Base-by-base conservation (phyloP, 2,329 filamentous ascomycete species). In the Hypomyces rosellus region DNA sequence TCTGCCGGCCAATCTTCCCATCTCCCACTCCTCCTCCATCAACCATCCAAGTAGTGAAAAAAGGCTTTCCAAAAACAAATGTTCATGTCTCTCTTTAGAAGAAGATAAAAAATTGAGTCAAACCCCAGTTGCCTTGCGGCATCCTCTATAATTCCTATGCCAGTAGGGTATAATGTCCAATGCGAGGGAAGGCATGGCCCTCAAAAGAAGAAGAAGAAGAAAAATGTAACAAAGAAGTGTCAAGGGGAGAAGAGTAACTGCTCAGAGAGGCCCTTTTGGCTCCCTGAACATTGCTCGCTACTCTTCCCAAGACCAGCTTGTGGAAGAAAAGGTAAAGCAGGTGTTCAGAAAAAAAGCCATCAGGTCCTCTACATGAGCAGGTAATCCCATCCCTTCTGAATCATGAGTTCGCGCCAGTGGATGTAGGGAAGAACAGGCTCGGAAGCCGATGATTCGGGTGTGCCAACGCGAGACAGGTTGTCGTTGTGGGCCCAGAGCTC, bases 321-420 rank as follows among this genome's bases (percentile, higher is more conserved):
- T 65, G 54, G 54, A 64, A 62, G 55, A 54, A 52, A 51, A 46
- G 50, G 20, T 25, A 38, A 53, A 51, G 53, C 47, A 50, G 39
- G 48, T 40, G 56, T 49, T 46, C 15, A 33, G 30, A 44, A 46
- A 46, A 40, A 18, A 46, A 40, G 15, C 41, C 39, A 11, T 36
- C 45, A 46, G 38, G 33, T 14, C 8, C 34, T 55, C 74, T 73
- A 96, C 71, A 96, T 91, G 69, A 96, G 81, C 69, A 96, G 77
- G 73, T 89, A 93, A 67, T 95, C 89, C 91, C 89, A 96, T 60
- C 83, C 83, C 74, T 92, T 93, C 73, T 85, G 82, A 72, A 82
- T 82, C 90, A 96, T 96, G 65, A 92, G 82, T 72, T 95, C 88
- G 73, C 92, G 80, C 92, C 92, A 97, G 83, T 91, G 90, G 70